A percentile compares a stretch with the other conserved stretches of the same genome.
phyloP scores from a whole-genome alignment of 2,329 filamentous ascomycete species.

The Fusarium nurragi region DNA sequence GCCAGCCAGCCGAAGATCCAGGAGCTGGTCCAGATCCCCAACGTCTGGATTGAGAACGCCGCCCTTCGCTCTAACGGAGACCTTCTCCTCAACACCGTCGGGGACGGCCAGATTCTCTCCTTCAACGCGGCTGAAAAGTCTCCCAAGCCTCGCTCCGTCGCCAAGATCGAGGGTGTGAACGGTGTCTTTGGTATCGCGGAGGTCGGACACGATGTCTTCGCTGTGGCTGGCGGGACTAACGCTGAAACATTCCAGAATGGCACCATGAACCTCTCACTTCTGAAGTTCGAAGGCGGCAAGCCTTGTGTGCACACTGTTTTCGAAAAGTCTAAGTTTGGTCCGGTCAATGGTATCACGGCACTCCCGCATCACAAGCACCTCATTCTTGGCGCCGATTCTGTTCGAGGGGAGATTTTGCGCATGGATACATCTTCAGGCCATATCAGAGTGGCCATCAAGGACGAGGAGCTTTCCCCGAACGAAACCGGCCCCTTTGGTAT shows the following conservation, averaged over 20 bases:
- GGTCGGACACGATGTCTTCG: not conserved
- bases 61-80: conserved; percentile 3
- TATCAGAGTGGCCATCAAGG: not conserved
- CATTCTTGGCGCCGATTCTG: conserved; percentile 9
- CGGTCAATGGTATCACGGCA: not conserved
- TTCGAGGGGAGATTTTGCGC: not conserved
- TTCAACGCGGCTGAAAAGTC: not conserved
- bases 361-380: not conserved
- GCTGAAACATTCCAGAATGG: not conserved
- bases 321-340: not conserved
- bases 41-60: conserved; percentile 9
- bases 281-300: not conserved
- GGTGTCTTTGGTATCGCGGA: not conserved
- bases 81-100: conserved; percentile 8
- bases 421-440: not conserved
- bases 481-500: not conserved
- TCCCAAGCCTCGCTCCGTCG: not conserved
- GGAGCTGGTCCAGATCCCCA: not conserved
- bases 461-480: not conserved
- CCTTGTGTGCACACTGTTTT: not conserved
- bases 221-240: not conserved
- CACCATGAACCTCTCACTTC: not conserved
- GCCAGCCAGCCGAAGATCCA: not conserved
- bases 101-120: not conserved
- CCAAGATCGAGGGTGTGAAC: not conserved